Base-by-base conservation (phyloP, 2,329 filamentous ascomycete species). In the Magnaporthiopsis poae region DNA sequence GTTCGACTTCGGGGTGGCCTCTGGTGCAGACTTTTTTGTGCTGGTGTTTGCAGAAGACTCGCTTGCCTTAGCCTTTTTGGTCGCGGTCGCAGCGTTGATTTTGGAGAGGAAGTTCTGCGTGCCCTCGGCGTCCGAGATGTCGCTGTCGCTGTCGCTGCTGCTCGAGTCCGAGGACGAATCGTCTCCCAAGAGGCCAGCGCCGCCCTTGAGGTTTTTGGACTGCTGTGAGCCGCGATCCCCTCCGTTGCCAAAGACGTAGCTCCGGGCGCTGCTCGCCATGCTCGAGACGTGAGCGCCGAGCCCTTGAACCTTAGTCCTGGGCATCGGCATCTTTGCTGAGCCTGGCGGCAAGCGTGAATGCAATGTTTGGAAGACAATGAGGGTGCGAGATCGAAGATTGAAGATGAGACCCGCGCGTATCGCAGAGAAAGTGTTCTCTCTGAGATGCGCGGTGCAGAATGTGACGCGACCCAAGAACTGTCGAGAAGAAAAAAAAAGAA, bases 31-130 rank as follows among this genome's bases (percentile, higher is more conserved):
- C 18, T 56, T 56, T 56, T n/a, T 62, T 25, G 33, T 13, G 27
- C 33, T 36, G 61, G 61, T 12, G 11, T 29, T 21, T 2, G 61
- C 29, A 5, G 61, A n/a, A 21, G 61, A 62, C 61, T 29, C 27
- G 21, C 5, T 36, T 9, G 63, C 25, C 52, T 36, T 65, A 2
- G 64, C 33, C 64, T 52, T 65, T 27, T 61, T 65, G 15, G 7
- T 39, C 61, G 25, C 68, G 39, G 61, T 73, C 70, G 18, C 67
- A 11, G 69, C 60, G 65, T 69, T 71, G 63, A 67, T 66, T 61
- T 67, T 66, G 8, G 61, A 62, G 5, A 66, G 65, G 18, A 66
- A 66, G 31, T 27, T 60, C 61, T 62, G 25, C 2, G 65, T 63
- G 39, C 65, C 65, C 61, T 66, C 65, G 29, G 25, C 36, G 46